These are phyloP conservation scores for Amanita jacksonii DNA, from an alignment of 768 basidiomycete species.

Conservation along the genomic window DNA sequence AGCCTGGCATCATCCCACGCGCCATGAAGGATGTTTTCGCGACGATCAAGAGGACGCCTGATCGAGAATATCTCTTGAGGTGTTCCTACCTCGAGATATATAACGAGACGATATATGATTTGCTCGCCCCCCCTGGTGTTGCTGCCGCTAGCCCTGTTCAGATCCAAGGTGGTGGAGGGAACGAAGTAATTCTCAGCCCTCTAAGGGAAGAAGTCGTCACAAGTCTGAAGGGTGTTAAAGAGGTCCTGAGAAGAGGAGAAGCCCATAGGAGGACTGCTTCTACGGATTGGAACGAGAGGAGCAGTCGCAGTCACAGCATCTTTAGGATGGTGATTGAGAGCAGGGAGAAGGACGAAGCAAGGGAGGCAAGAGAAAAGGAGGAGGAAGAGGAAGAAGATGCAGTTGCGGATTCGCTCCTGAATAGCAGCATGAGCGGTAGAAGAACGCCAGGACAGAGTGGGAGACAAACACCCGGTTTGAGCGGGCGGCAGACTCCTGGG, in stretches of 20 bases:
- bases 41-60: slow-evolving; percentile 66
- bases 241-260: slow-evolving; percentile 80
- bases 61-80: slow-evolving; percentile 86
- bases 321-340: slow-evolving; percentile 92
- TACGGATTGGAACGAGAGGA: slow-evolving; percentile 98
- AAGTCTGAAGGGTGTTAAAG: slow-evolving; percentile 74
- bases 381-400: slow-evolving; percentile 17
- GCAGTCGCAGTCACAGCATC: slow-evolving; percentile 89
- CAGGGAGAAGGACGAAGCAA: slow-evolving; percentile 48
- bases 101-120: slow-evolving; percentile 82
- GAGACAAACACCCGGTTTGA: slow-evolving; percentile 31
- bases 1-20: slow-evolving; percentile 92
- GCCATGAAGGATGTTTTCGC: slow-evolving; percentile 89
- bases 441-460: slow-evolving; percentile 41
- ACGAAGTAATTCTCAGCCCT: slow-evolving; percentile 59
- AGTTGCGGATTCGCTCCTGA: slow-evolving; percentile 10
- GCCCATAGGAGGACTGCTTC: slow-evolving; percentile 82
- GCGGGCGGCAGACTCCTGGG: no score
- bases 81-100: slow-evolving; percentile 98
- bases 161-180: slow-evolving; percentile 56
- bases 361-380: slow-evolving; percentile 15
- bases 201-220: slow-evolving; percentile 92
- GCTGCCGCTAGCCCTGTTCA: slow-evolving; percentile 54
- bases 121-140: slow-evolving; percentile 63
- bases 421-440: slow-evolving; percentile 11